A percentile compares a stretch with the other conserved stretches of the same genome.
Evolutionary conservation across 352 stramenopile species (phyloP).

Genomic region (Pythium rishiriense): DNA sequence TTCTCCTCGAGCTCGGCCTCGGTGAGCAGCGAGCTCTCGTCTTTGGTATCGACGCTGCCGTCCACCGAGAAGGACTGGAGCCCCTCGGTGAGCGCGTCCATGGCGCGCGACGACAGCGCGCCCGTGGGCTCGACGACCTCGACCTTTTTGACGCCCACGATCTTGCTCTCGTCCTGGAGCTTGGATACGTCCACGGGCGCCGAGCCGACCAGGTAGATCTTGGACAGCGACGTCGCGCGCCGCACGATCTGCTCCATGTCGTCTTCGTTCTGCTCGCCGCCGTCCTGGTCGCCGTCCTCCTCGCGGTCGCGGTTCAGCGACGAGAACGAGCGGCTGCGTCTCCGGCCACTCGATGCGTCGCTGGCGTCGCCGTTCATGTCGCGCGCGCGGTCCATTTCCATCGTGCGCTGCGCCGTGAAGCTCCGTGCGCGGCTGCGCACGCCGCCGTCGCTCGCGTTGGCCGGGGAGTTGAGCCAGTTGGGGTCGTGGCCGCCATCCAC

Average conservation of each 20-base stretch:
- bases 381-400: conserved; percentile 33
- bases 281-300: conserved; percentile 14
- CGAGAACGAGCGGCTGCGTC: conserved; percentile 74
- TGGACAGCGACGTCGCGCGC: conserved; percentile 71
- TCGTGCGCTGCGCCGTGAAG: conserved; percentile 46
- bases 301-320: conserved; percentile 30
- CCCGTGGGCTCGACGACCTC: conserved; percentile 72
- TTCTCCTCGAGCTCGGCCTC: conserved; percentile 85
- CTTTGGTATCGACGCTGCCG: conserved; percentile 16
- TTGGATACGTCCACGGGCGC: conserved; percentile 81
- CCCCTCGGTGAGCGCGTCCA: conserved; percentile 76
- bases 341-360: conserved; percentile 24
- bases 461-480: conserved; percentile 32
- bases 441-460: conserved; percentile 19
- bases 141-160: conserved; percentile 75
- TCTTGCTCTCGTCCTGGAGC: conserved; percentile 75
- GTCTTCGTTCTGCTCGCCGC: conserved; percentile 22
- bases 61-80: conserved; percentile 72
- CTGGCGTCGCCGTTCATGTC: conserved; percentile 4
- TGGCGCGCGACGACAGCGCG: conserved; percentile 68
- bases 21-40: conserved; percentile 49
- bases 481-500: conserved; percentile 38
- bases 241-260: conserved; percentile 60
- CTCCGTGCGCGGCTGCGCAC: conserved; percentile 40
- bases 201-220: conserved; percentile 84